phyloP scores from a whole-genome alignment of 305 asterid species.

The Solanum hybrid region DNA sequence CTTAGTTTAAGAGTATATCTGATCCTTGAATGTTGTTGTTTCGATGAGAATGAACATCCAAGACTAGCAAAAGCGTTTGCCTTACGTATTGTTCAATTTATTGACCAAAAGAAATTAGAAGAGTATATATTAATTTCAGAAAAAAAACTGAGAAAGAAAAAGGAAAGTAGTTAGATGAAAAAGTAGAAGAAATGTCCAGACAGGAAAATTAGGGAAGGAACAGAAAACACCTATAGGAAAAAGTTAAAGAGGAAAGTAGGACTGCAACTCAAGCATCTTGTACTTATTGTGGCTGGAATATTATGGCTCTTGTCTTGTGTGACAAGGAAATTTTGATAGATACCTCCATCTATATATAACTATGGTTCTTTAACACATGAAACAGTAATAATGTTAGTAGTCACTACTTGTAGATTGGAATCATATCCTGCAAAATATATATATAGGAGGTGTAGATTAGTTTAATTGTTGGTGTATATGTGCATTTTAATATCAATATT shows the following conservation, averaged over 20 bases:
- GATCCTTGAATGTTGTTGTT: background rate
- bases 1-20: background rate
- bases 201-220: background rate
- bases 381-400: background rate
- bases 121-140: background rate
- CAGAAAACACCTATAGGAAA: background rate
- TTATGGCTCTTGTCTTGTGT: background rate
- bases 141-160: background rate
- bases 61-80: background rate
- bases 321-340: background rate
- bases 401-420: background rate
- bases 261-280: background rate
- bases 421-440: background rate
- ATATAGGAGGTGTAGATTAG: background rate
- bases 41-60: background rate
- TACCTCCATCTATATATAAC: background rate
- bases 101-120: background rate
- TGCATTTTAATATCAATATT: background rate
- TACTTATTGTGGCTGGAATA: background rate
- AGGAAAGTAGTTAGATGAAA: background rate
- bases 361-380: background rate
- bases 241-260: background rate
- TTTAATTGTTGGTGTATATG: background rate
- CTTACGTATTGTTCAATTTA: background rate
- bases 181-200: background rate